Base-by-base conservation (phyloP, 2,329 filamentous ascomycete species). In the Pseudocercospora macadamiae region DNA sequence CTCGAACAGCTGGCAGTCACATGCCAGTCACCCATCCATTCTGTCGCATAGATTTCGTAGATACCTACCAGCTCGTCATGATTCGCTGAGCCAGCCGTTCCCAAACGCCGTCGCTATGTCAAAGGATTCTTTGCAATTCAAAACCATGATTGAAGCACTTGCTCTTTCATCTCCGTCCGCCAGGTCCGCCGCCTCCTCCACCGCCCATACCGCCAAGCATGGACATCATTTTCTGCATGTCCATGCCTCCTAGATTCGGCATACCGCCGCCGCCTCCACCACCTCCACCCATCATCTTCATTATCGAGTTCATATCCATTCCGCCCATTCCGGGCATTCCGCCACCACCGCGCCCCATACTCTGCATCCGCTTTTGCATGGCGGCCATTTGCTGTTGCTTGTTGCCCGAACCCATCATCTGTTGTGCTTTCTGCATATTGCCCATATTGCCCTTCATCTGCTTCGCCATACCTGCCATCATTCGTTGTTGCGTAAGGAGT, bases 401-500 rank as follows among this genome's bases (percentile, higher is more conserved):
- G 77, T 96, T 96, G 26, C 88, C 90, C 44, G 93, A 92, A 25
- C 89, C 90, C 87, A 97, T 91, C 64, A 90, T 91, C 55, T 89
- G 89, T 76, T 97, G 93, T 0, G 93, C 93, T 52, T 89, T 87
- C 75, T 97, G 91, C 89, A 97, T 96, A 73, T 97, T 96, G 79
- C 95, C 95, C 89, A 96, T 96, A 74, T 91, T 93, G 36, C 93
- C 93, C 58, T 95, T 93, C 86, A 99, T 96, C 80, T 96, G 96
- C 87, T 97, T 99, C 49, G 95, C 95, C 92, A 99, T 97, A 59
- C 91, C 91, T 0, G 91, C 90, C 95, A 99, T 99, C 90, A 97
- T 96, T 68, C 91, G 88, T 75, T 97, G 93, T 77, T 99, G 95
- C 0, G 93, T 96, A n/a, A 99, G 84, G 5, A 99, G 81, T 71